Conservation (phyloP, 2,329 filamentous ascomycete genomes). For the Orbilia ellipsospora region DNA sequence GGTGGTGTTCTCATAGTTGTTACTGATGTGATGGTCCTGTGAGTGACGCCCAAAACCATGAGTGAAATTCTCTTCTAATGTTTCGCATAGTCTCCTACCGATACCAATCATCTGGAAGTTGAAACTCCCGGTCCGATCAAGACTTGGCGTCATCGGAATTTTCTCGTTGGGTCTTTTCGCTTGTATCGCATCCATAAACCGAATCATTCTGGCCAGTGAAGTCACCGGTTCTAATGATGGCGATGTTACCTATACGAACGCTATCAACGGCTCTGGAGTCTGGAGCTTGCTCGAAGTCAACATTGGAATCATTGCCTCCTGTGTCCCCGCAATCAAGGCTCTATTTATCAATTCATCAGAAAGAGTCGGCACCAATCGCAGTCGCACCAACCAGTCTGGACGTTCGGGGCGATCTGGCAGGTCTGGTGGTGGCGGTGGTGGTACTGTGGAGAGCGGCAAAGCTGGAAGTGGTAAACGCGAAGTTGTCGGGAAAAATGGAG, state of each 20-base stretch:
- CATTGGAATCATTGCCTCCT: slow-evolving; percentile 49
- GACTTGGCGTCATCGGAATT: slow-evolving; percentile 65
- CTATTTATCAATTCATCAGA: slow-evolving; percentile 37
- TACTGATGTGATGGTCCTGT: slow-evolving; percentile 69
- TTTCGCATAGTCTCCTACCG: slow-evolving; percentile 62
- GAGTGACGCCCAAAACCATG: slow-evolving; percentile 1
- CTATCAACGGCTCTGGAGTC: slow-evolving; percentile 36
- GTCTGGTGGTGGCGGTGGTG: slow-evolving; percentile 19
- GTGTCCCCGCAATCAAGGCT: slow-evolving; percentile 52
- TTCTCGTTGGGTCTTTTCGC: slow-evolving; percentile 65
- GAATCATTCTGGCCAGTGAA: slow-evolving; percentile 50
- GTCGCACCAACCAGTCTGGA: slow-evolving; percentile 41
- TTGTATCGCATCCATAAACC: slow-evolving; percentile 46
- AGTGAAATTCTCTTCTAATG: background rate
- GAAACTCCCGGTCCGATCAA: slow-evolving; percentile 66
- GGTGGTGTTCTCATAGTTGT: slow-evolving; percentile 71
- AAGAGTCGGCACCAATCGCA: slow-evolving; percentile 30
- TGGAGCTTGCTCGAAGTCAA: slow-evolving; percentile 53
- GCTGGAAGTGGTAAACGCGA: slow-evolving; percentile 31
- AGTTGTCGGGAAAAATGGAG: slow-evolving; percentile 43
- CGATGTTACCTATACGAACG: slow-evolving; percentile 52
- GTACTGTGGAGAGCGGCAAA: slow-evolving; percentile 22
- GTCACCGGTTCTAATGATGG: slow-evolving; percentile 38
- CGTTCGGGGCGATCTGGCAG: slow-evolving; percentile 29
- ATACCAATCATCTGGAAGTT: slow-evolving; percentile 66